Base-by-base conservation (phyloP, 208 protist species). In the Crithidia bombi region DNA sequence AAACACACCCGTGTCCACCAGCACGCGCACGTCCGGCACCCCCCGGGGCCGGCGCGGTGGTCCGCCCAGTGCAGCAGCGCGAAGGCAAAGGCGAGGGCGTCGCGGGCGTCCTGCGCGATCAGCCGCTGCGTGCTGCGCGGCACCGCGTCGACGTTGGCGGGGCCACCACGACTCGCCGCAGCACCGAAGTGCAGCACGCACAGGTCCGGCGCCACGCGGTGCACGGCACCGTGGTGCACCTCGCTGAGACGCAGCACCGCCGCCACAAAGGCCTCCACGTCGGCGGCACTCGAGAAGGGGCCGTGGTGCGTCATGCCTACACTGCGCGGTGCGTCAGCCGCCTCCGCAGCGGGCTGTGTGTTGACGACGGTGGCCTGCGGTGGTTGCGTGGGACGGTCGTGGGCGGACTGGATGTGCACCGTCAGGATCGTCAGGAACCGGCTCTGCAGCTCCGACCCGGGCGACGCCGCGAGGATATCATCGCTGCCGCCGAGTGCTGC, bases 1-100 rank as follows among this genome's bases (percentile, higher is more conserved):
- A 41, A 80, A 75, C 30, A 55, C 33, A 14, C 43, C 62, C 28
- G 68, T 75, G 68, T 80, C 74, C 28, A 80, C 49, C 38, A 80
- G 59, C 43, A 11, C 38, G n/a, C 39, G 35, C 39, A 75, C 46
- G 63, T 75, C 59, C 0, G 65, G 65, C 52, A 70, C 26, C 12
- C 9, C 14, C 23, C 26, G 14, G 3, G n/a, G 11, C 3, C 30
- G 33, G 30, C n/a, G 30, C n/a, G 35, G 4, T 12, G 12, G 26
- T 52, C 47, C 23, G 65, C 17, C 58, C 50, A 64, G 19, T 52
- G 54, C 39, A n/a, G 28, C 74, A 80, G 67, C 39, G n/a, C 64
- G 14, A 80, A 41, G 3, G 74, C 62, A 17, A 76, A 81, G 54
- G 21, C 38, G 9, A 49, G 21, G 21, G 68, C 69, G 58, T 43